Evolutionary conservation across 805 yeast species (phyloP).

Genomic region (Lipomyces yamadae): DNA sequence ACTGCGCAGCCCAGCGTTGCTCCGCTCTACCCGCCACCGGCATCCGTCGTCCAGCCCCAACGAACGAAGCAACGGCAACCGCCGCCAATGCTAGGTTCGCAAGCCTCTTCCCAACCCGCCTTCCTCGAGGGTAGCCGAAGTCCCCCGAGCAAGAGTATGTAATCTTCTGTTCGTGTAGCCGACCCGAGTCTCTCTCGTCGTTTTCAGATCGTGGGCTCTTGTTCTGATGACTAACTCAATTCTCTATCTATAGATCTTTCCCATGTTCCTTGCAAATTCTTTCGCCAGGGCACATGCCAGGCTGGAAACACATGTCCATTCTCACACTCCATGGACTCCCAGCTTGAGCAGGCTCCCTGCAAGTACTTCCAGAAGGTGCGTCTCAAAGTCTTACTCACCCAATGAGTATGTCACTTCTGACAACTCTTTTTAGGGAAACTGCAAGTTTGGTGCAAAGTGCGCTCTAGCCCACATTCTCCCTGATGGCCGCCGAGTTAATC

Average conservation of each 20-base stretch:
- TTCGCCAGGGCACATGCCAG: constrained; percentile 88
- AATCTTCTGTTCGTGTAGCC: background rate
- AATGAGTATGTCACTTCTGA: background rate
- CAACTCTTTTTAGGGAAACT: constrained; percentile 62
- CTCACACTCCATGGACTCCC: constrained; percentile 70
- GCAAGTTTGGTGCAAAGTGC: constrained; percentile 93
- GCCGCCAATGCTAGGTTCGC: constrained; percentile 27
- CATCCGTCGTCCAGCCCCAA: constrained; percentile 6
- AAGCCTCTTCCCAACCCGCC: constrained; percentile 19
- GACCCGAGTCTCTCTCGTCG: background rate
- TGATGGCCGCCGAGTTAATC: constrained; percentile 82
- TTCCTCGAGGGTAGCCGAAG: constrained; percentile 35
- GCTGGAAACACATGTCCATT: constrained; percentile 94
- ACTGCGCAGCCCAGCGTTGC: background rate
- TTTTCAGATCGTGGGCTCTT: background rate
- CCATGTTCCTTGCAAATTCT: constrained; percentile 97
- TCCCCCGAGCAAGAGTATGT: constrained; percentile 39
- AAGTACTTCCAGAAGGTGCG: constrained; percentile 78
- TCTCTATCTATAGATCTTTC: constrained; percentile 59
- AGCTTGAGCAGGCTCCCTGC: constrained; percentile 66
- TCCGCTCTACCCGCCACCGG: background rate
- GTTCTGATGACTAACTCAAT: constrained; percentile 34
- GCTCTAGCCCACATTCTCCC: constrained; percentile 91
- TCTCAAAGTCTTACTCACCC: background rate
- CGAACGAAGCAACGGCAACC: constrained; percentile 10